Conservation (phyloP, 345 rosid genomes). For the Ceriops decandra region DNA sequence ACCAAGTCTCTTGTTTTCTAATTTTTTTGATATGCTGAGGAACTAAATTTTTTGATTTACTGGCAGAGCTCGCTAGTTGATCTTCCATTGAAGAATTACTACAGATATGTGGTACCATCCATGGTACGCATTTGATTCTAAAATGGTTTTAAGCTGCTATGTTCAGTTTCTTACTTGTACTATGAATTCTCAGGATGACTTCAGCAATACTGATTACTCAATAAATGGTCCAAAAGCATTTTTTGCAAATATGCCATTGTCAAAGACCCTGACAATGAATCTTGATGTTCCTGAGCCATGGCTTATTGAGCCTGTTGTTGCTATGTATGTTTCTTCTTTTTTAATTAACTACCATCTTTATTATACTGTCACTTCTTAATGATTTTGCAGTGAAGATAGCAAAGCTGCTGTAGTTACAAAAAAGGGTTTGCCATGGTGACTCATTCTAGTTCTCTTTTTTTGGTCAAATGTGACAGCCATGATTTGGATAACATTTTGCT, state of each 20-base stretch:
- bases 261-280: constrained; percentile 99
- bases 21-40: background rate
- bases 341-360: constrained; percentile 11
- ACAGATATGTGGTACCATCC: constrained; percentile 90
- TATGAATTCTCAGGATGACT: constrained; percentile 75
- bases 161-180: constrained; percentile 25
- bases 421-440: background rate
- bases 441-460: constrained; percentile 22
- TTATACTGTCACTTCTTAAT: background rate
- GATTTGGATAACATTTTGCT: constrained; percentile 97
- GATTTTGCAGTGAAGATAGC: background rate
- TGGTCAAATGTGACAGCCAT: constrained; percentile 50
- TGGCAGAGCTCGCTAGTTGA: constrained; percentile 95
- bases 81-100: constrained; percentile 97
- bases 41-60: constrained; percentile 16
- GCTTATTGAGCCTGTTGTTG: constrained; percentile 97
- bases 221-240: constrained; percentile 91
- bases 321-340: constrained; percentile 65
- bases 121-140: constrained; percentile 46
- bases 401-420: background rate
- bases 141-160: constrained; percentile 20
- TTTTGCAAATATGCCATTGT: constrained; percentile 95
- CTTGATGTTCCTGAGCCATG: constrained; percentile 99
- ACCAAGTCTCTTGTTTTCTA: background rate
- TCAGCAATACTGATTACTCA: constrained; percentile 59